Evolutionary conservation across 768 basidiomycete species (phyloP), one percentile per base, ranked within the genome.

Genomic region (Tylopilus sp.): DNA sequence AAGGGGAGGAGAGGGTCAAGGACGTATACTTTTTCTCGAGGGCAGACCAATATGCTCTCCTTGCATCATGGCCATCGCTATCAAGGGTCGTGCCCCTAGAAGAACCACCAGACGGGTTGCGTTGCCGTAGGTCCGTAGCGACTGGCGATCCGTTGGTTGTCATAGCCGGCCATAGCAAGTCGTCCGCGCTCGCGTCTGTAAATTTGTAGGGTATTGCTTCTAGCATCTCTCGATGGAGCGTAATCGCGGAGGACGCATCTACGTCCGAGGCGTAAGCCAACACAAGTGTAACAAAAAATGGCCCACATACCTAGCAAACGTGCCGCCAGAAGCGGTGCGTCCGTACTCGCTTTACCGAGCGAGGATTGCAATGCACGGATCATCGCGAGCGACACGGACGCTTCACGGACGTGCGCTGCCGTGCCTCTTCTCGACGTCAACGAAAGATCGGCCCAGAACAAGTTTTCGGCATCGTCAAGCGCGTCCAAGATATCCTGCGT

Each of bases 151-250:
- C 83, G 38, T 77, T 74, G 8, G 71, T 56, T 2, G 72, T 68
- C 37, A 86, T 73, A 3, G 72, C 49, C 0, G 89, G 91, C 92
- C 93, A 97, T 50, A 77, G 75, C 24, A 89, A 66, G 63, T 96
- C 92, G 57, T 93, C 87, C 16, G 58, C 58, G 4, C 67, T 64
- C 1, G 63, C 31, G 13, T 74, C 64, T 3, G 76, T 72, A 53
- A 88, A 82, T 65, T 97, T 97, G 63, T 82, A 70, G 1, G 81
- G 77, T 45, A 95, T 86, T 16, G 82, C 82, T 57, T 96, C 93
- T 16, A 94, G 68, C 76, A 98, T 82, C 64, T 98, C 96, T 17
- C 92, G 80, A 10, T 85, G 83, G 2, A 97, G 76, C 0, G 92
- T 92, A 41, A 94, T 80, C 6, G 89, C 81, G 0, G 85, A 76